These are phyloP conservation scores for Pseudogymnoascus sp. DNA, from an alignment of 2,329 filamentous ascomycete genomes.

Conservation along the genomic window DNA sequence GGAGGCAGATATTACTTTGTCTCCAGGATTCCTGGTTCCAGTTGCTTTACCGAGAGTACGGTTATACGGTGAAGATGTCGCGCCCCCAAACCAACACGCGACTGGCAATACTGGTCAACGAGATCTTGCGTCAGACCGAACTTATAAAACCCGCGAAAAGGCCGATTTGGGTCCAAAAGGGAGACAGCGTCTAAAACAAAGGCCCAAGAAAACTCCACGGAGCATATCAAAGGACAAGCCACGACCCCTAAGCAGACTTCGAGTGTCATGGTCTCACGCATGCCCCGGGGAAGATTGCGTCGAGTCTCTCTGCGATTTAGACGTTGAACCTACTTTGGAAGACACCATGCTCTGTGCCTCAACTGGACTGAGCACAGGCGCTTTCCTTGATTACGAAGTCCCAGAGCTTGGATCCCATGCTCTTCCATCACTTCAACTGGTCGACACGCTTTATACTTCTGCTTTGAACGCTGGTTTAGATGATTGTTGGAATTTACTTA, in stretches of 20 bases:
- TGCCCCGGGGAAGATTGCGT: background rate
- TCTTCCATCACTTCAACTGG: background rate
- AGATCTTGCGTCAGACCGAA: background rate
- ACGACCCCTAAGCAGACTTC: background rate
- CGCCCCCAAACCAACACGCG: background rate
- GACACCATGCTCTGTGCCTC: background rate
- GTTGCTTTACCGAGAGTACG: background rate
- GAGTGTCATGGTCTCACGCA: background rate
- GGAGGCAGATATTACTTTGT: background rate
- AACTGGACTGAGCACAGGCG: background rate
- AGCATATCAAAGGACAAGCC: background rate
- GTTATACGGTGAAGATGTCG: background rate
- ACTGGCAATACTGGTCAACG: background rate
- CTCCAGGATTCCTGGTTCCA: background rate
- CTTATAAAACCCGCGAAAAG: background rate
- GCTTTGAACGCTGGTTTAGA: slow-evolving; percentile 1
- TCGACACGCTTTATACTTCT: background rate
- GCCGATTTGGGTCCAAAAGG: background rate
- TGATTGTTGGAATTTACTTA: background rate
- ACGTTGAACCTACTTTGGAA: background rate
- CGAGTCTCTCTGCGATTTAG: background rate
- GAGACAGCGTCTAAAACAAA: background rate
- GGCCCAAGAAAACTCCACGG: background rate
- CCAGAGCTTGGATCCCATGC: background rate
- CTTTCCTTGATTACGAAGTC: background rate